phyloP scores from a whole-genome alignment of 352 stramenopile genomes.

The Thalassiosira mediterranea region DNA sequence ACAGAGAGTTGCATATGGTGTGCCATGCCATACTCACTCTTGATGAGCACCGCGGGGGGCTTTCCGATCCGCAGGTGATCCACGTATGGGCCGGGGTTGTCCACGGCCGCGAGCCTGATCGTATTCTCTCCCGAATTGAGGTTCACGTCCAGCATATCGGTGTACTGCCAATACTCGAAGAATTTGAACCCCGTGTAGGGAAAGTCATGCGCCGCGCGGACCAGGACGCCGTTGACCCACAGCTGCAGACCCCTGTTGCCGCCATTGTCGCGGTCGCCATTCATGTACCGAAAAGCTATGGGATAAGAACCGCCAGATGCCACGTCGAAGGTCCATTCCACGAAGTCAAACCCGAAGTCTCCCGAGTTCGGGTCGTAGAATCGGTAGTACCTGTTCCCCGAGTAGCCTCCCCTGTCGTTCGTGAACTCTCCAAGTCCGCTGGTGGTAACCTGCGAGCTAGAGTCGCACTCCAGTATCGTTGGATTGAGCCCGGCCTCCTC shows the following conservation, averaged over 20 bases:
- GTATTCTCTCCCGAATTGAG: conserved; percentile 47
- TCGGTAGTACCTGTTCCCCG: conserved; percentile 50
- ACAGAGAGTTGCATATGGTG: too few species aligned
- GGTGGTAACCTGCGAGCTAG: too few species aligned
- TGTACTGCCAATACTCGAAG: conserved; percentile 40
- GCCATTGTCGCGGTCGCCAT: conserved; percentile 13
- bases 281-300: conserved; percentile 54
- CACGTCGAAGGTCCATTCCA: conserved; percentile 36
- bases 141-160: conserved; percentile 43
- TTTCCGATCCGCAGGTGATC: conserved; percentile 60
- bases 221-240: conserved; percentile 41
- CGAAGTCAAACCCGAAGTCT: neutral
- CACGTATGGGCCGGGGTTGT: conserved; percentile 50
- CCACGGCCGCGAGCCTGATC: conserved; percentile 40
- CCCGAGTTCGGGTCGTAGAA: conserved; percentile 13
- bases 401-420: neutral
- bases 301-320: conserved; percentile 27
- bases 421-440: too few species aligned
- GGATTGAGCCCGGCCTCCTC: too few species aligned
- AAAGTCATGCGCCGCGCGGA: conserved; percentile 35
- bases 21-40: too few species aligned
- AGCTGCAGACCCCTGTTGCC: conserved; percentile 35
- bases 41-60: conserved; percentile 19
- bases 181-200: conserved; percentile 16
- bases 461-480: too few species aligned